Base-by-base conservation (phyloP, 306 rosid species). In the Pterocarpus macrocarpus region DNA sequence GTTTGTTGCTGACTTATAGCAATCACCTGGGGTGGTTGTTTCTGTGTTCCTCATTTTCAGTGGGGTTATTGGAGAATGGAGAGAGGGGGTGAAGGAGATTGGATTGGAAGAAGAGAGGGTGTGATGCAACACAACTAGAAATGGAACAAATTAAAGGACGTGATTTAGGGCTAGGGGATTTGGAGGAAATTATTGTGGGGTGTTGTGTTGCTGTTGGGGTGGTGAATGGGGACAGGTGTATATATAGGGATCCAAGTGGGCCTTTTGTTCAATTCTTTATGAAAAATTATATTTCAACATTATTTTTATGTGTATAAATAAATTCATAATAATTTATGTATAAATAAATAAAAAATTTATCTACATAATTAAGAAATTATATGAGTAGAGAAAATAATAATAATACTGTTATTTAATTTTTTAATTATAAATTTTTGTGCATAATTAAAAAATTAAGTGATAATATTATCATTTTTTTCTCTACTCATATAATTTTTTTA, bases 11-110 rank as follows among this genome's bases (percentile, higher is more conserved):
- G 63, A 59, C 39, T 43, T 70, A 67, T 73, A 86, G 79, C 81
- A 45, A 76, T 79, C 85, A 79, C 82, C 82, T 83, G 82, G 58
- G 17, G 8, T 14, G 77, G 81, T 77, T 52, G 85, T 63, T 84
- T 75, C 43, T 80, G 82, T 76, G 82, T 85, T 86, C 72, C 79
- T 83, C 87, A 83, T 76, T 72, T 80, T 83, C 83, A 80, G 84
- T 62, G 83, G 86, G 70, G 59, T 22, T 22, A 22, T 22, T 22
- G 28, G 28, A 22, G 28, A 22, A 22, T 22, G 35, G 78, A 73
- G 50, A 30, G 2, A 63, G 64, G 34, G 39, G 50, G 85, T 61
- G 83, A 30, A 17, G 50, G n/a, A 50, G 75, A 63, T 81, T 58
- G 22, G 32, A 65, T 59, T 59, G 64, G 85, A 43, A 64, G 79